Evolutionary conservation across 2,329 filamentous ascomycete genomes (phyloP).

Genomic region (Penicillium hordei): DNA sequence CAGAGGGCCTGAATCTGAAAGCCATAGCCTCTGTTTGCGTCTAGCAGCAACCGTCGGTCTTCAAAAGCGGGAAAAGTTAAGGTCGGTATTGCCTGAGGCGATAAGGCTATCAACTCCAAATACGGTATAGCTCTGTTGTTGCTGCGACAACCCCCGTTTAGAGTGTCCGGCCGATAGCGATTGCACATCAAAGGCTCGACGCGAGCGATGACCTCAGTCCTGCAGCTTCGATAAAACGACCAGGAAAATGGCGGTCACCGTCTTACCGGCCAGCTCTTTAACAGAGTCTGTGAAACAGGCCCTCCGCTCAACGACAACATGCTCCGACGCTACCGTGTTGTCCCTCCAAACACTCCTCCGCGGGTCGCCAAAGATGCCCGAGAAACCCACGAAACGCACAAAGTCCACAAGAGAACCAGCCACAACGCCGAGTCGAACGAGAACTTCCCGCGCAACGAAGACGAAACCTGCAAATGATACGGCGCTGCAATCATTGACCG

Average conservation of each 20-base stretch:
- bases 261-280: constrained; percentile 32
- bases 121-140: constrained; percentile 27
- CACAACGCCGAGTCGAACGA: constrained; percentile 23
- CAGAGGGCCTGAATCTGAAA: constrained; percentile 18
- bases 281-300: constrained; percentile 54
- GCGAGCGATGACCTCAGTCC: constrained; percentile 17
- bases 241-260: constrained; percentile 34
- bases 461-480: constrained; percentile 28
- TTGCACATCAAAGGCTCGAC: constrained; percentile 20
- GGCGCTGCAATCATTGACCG: constrained; percentile 25
- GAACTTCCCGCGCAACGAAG: constrained; percentile 26
- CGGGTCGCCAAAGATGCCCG: constrained; percentile 25
- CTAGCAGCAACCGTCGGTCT: not conserved
- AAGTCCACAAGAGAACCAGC: constrained; percentile 26
- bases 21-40: constrained; percentile 18
- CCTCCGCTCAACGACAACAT: constrained; percentile 55
- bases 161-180: constrained; percentile 21
- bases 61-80: constrained; percentile 12
- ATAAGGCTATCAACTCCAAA: constrained; percentile 13
- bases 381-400: constrained; percentile 26
- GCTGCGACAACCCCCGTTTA: constrained; percentile 34
- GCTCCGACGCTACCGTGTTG: constrained; percentile 47
- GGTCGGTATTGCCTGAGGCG: constrained; percentile 14
- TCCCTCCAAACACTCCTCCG: constrained; percentile 43
- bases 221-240: constrained; percentile 16